Evolutionary conservation across 805 yeast genomes (phyloP).

Genomic region (Ogataea chonburiensis): DNA sequence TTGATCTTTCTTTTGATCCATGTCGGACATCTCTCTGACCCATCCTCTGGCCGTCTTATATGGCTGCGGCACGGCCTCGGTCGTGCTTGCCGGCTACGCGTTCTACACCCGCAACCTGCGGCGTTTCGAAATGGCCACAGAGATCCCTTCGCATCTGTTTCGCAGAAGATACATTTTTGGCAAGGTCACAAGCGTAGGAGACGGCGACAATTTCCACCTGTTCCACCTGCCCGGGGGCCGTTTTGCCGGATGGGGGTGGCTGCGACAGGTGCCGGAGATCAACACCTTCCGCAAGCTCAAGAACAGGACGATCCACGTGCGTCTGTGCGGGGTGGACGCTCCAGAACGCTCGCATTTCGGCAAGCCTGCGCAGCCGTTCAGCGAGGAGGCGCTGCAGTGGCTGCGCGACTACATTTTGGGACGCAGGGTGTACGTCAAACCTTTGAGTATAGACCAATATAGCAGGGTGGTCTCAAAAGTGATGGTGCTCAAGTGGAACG

Average conservation of each 20-base stretch:
- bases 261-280: constrained; percentile 61
- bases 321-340: constrained; percentile 94
- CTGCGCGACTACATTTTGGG: constrained; percentile 64
- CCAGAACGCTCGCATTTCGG: constrained; percentile 97
- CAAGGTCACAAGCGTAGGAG: constrained; percentile 86
- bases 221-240: constrained; percentile 93
- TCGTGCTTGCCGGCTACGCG: constrained; percentile 41
- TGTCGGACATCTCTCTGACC: constrained; percentile 20
- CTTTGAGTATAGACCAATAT: constrained; percentile 83
- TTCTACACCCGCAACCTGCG: constrained; percentile 47
- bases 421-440: constrained; percentile 67
- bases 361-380: constrained; percentile 82
- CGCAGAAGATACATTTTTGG: constrained; percentile 56
- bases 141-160: constrained; percentile 49
- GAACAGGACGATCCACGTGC: constrained; percentile 70
- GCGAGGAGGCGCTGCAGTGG: constrained; percentile 85
- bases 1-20: constrained; percentile 3
- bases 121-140: constrained; percentile 48
- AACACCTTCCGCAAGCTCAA: constrained; percentile 46
- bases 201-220: constrained; percentile 91
- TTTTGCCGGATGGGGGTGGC: constrained; percentile 91
- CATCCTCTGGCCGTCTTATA: constrained; percentile 33
- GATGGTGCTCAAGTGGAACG: constrained; percentile 57
- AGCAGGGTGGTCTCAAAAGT: constrained; percentile 83
- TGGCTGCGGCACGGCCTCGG: constrained; percentile 29